A percentile compares a stretch with the other conserved stretches of the same genome.
Conservation (phyloP, 805 yeast species). For the Danielozyma ontarioensis region DNA sequence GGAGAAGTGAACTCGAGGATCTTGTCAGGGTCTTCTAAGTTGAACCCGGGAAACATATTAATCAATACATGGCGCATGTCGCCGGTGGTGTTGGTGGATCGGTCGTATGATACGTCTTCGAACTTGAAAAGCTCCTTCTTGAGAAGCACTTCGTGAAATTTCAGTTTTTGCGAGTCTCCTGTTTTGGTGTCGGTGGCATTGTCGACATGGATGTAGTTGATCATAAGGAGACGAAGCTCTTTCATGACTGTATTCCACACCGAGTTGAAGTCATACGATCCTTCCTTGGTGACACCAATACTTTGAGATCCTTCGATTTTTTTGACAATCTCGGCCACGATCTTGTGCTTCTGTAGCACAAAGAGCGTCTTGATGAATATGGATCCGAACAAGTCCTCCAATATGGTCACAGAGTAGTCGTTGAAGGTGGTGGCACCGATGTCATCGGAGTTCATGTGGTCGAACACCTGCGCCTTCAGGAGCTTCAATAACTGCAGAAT, state of each 20-base stretch:
- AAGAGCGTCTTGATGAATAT: slow-evolving; percentile 60
- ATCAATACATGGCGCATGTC: slow-evolving; percentile 37
- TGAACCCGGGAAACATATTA: slow-evolving; percentile 69
- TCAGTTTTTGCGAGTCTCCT: slow-evolving; percentile 4
- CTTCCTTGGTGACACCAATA: slow-evolving; percentile 4
- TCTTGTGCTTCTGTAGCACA: slow-evolving; percentile 66
- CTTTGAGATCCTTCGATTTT: slow-evolving; percentile 19
- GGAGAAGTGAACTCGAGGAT: slow-evolving; percentile 20
- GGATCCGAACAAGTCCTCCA: slow-evolving; percentile 67
- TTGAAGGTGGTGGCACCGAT: slow-evolving; percentile 28
- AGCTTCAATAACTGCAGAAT: slow-evolving; percentile 28
- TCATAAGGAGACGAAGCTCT: slow-evolving; percentile 27
- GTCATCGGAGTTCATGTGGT: slow-evolving; percentile 15
- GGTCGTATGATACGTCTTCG: slow-evolving; percentile 23
- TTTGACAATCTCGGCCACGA: slow-evolving; percentile 53
- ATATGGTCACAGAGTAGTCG: slow-evolving; percentile 48
- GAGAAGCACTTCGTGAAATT: slow-evolving; percentile 17
- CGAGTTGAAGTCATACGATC: slow-evolving; percentile 1
- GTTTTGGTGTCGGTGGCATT: slow-evolving; percentile 1
- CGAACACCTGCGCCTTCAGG: slow-evolving; percentile 25
- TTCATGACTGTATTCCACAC: slow-evolving; percentile 29
- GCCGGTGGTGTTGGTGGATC: slow-evolving; percentile 20
- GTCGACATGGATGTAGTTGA: slow-evolving; percentile 28
- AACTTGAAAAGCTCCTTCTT: slow-evolving; percentile 25
- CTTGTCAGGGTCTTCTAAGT: slow-evolving; percentile 17